Evolutionary conservation across 2,329 filamentous ascomycete species (phyloP).

Genomic region (Podosphaera fusca): DNA sequence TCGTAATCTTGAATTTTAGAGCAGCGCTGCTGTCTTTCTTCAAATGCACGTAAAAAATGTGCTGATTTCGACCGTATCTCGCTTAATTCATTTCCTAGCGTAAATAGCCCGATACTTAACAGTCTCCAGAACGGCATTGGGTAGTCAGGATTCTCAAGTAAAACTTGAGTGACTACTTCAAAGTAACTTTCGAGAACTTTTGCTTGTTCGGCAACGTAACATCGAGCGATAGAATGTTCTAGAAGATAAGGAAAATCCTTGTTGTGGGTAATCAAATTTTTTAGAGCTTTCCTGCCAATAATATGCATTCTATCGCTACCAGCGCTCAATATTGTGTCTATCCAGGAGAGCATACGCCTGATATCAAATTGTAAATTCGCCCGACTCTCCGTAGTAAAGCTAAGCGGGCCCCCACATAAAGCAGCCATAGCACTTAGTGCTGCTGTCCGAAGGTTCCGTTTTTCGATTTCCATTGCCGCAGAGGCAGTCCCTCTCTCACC

Average conservation of each 20-base stretch:
- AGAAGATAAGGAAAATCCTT: conserved; percentile 66
- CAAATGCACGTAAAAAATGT: conserved; percentile 54
- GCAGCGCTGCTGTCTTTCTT: conserved; percentile 60
- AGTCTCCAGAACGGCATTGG: conserved; percentile 77
- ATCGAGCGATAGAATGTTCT: conserved; percentile 75
- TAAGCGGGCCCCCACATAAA: conserved; percentile 67
- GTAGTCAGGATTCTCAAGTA: conserved; percentile 64
- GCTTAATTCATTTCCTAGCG: conserved; percentile 74
- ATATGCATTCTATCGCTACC: conserved; percentile 78
- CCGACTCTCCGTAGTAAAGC: conserved; percentile 68
- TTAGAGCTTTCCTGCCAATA: conserved; percentile 69
- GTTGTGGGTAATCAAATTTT: conserved; percentile 78
- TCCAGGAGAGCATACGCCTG: conserved; percentile 79
- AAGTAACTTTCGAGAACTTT: conserved; percentile 93
- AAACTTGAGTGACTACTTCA: conserved; percentile 67
- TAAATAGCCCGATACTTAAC: conserved; percentile 71
- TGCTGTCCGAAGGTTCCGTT: conserved; percentile 70
- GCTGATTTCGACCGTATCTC: conserved; percentile 77
- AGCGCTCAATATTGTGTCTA: conserved; percentile 82
- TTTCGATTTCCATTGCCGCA: conserved; percentile 90
- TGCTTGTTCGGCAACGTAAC: conserved; percentile 57
- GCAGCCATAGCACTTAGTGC: conserved; percentile 90
- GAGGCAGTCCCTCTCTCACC: conserved; percentile 58
- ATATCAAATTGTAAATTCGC: conserved; percentile 81
- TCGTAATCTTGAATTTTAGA: conserved; percentile 94